Evolutionary conservation across 1,284 basidiomycete species (phyloP).

Genomic region (Cutaneotrichosporon sp.): DNA sequence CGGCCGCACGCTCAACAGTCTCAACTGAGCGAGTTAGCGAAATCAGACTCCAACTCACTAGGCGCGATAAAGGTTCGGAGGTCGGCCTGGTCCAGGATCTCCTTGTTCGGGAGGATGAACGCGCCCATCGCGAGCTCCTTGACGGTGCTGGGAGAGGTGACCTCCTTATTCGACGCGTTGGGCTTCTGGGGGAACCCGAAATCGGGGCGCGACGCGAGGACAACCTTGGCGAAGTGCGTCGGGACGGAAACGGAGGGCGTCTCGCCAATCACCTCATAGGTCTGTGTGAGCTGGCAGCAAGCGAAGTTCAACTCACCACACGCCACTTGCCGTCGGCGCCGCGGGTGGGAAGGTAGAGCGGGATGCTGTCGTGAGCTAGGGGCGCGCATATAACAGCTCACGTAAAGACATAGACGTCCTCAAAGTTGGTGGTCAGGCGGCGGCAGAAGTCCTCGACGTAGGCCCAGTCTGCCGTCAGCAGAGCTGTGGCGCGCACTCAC

Average conservation of each 20-base stretch:
- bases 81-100: slow-evolving; percentile 78
- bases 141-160: slow-evolving; percentile 48
- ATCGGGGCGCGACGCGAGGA: slow-evolving; percentile 72
- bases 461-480: slow-evolving; percentile 72
- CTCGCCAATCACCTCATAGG: slow-evolving; percentile 88
- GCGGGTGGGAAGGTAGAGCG: slow-evolving; percentile 87
- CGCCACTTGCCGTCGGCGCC: slow-evolving; percentile 89
- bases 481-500: slow-evolving; percentile 54
- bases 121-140: slow-evolving; percentile 80
- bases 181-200: slow-evolving; percentile 68
- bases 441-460: slow-evolving; percentile 96
- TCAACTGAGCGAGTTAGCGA: slow-evolving; percentile 63
- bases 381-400: slow-evolving; percentile 24
- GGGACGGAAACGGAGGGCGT: slow-evolving; percentile 89
- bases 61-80: slow-evolving; percentile 77
- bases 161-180: slow-evolving; percentile 27
- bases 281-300: slow-evolving; percentile 55
- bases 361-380: slow-evolving; percentile 57
- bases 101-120: slow-evolving; percentile 89
- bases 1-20: slow-evolving; percentile 85
- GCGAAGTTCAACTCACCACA: slow-evolving; percentile 63
- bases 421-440: slow-evolving; percentile 75
- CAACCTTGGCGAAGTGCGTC: slow-evolving; percentile 97
- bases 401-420: slow-evolving; percentile 97
- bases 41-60: slow-evolving; percentile 56